These are phyloP conservation scores for Colletotrichum sp. DNA, from an alignment of 2,329 filamentous ascomycete species.

Conservation along the genomic window DNA sequence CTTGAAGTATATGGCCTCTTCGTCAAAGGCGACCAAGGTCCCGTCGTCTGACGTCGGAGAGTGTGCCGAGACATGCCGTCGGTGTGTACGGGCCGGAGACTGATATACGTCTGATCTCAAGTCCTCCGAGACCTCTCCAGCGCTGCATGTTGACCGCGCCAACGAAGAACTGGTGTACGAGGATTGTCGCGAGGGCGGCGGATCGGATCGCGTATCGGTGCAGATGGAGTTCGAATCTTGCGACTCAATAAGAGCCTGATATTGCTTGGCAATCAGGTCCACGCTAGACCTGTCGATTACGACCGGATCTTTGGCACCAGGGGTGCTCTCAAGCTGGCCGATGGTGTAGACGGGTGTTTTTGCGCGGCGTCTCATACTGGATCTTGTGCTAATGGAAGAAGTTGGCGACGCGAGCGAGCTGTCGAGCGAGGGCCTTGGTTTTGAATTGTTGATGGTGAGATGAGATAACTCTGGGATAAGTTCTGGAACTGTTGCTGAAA, in stretches of 20 bases:
- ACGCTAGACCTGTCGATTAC: constrained; percentile 44
- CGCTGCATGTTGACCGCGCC: background rate
- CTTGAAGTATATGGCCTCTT: constrained; percentile 53
- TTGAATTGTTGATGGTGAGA: constrained; percentile 33
- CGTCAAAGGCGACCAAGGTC: constrained; percentile 52
- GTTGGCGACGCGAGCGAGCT: constrained; percentile 20
- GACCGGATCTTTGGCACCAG: constrained; percentile 25
- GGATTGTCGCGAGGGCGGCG: constrained; percentile 20
- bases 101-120: background rate
- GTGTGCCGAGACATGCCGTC: constrained; percentile 10
- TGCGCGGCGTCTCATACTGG: constrained; percentile 47
- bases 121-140: background rate
- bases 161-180: background rate
- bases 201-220: constrained; percentile 31
- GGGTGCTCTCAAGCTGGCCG: constrained; percentile 50
- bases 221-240: constrained; percentile 39
- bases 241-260: constrained; percentile 50
- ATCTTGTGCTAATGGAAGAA: constrained; percentile 24
- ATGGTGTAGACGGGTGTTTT: constrained; percentile 58
- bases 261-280: constrained; percentile 57
- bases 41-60: constrained; percentile 49
- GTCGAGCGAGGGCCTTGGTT: constrained; percentile 19
- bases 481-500: constrained; percentile 20
- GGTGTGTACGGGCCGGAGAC: background rate
- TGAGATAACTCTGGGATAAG: constrained; percentile 41